Percentiles rank a stretch among this genome's conserved stretches.
phyloP scores from a whole-genome alignment of 208 protist genomes.

The Crithidia mellificae region DNA sequence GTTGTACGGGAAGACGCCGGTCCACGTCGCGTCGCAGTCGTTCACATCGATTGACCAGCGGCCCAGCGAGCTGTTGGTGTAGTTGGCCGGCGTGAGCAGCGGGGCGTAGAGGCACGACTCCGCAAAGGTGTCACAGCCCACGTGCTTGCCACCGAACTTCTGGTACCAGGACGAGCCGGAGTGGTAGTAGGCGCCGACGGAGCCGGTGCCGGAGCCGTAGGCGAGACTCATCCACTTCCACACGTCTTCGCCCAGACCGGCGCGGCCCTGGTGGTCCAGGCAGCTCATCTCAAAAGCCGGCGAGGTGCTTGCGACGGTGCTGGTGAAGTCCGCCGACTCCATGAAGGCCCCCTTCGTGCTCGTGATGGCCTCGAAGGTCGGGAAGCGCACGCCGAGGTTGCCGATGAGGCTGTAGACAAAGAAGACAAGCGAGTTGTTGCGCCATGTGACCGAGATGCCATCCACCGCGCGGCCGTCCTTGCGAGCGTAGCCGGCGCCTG shows the following conservation, averaged over 20 bases:
- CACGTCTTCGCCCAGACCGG: constrained; percentile 70
- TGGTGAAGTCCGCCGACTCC: constrained; percentile 53
- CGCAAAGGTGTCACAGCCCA: constrained; percentile 73
- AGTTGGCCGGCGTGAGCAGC: constrained; percentile 68
- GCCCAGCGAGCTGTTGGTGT: constrained; percentile 27
- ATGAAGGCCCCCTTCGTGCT: constrained; percentile 49
- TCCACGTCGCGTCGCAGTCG: constrained; percentile 85
- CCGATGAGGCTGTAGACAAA: constrained; percentile 71
- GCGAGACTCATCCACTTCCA: constrained; percentile 64
- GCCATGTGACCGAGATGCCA: constrained; percentile 60
- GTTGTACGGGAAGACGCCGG: constrained; percentile 64
- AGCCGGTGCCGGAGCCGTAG: constrained; percentile 48
- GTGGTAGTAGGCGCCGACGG: constrained; percentile 60
- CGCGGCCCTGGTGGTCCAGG: constrained; percentile 54
- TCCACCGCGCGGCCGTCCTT: constrained; percentile 62
- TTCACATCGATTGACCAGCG: constrained; percentile 75
- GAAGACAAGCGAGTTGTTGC: constrained; percentile 68
- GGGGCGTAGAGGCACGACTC: constrained; percentile 78
- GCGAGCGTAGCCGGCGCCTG: constrained; percentile 46
- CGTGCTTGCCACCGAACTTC: constrained; percentile 88
- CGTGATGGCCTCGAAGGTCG: constrained; percentile 74
- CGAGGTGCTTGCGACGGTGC: constrained; percentile 42
- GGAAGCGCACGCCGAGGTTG: constrained; percentile 82
- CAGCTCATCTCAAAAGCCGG: constrained; percentile 72
- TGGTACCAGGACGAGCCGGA: constrained; percentile 77